A percentile compares a stretch with the other conserved stretches of the same genome.
phyloP scores from a whole-genome alignment of 2,329 filamentous ascomycete species.

The Trichoderma sp. region DNA sequence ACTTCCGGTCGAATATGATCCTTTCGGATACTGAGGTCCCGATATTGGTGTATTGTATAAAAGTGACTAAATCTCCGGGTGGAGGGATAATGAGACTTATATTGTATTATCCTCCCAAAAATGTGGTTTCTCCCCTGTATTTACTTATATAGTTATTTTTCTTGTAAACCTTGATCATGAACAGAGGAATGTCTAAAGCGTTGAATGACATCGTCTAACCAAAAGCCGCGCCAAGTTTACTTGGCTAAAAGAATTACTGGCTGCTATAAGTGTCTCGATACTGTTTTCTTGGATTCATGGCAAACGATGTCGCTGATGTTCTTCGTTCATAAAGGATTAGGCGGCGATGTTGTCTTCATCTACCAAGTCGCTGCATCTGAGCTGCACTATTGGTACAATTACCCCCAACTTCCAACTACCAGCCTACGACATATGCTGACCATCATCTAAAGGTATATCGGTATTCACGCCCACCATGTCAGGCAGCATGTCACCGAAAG shows the following conservation, averaged over 20 bases:
- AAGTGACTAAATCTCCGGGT: neutral
- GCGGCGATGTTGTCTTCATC: neutral
- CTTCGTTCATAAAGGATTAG: neutral
- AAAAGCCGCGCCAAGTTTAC: neutral
- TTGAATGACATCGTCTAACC: neutral
- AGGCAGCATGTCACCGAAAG: neutral
- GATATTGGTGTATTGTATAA: neutral
- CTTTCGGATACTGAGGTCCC: neutral
- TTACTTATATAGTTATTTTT: neutral
- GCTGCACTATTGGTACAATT: neutral
- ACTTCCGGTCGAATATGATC: neutral
- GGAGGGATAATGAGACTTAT: neutral
- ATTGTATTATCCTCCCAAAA: neutral
- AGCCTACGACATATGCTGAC: neutral
- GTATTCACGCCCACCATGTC: neutral
- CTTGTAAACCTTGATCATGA: neutral
- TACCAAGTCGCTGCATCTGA: neutral
- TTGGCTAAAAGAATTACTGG: neutral
- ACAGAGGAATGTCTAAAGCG: rapidly evolving
- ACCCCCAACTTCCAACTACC: neutral
- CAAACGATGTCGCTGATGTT: neutral
- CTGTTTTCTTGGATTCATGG: neutral
- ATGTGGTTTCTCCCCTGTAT: rapidly evolving
- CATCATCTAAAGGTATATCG: neutral
- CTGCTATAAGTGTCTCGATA: neutral